Evolutionary conservation across 2,329 filamentous ascomycete species (phyloP), one percentile per base, ranked within the genome.

Genomic region (Paracamarosporium sp.): DNA sequence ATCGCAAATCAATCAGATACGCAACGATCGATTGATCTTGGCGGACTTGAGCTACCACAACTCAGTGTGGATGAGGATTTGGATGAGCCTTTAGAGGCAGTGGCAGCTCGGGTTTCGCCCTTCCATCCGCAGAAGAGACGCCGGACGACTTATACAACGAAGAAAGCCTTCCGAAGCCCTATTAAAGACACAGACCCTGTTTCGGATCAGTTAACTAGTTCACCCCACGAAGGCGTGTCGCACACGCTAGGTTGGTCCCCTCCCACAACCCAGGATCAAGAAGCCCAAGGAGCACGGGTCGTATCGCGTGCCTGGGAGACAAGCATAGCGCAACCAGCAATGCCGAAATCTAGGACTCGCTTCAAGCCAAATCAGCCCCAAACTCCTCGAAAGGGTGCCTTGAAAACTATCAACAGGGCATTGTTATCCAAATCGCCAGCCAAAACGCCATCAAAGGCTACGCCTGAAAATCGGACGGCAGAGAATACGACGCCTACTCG

Each of bases 1-100:
- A 76, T 78, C 27, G 70, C 71, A 8, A 73, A 75, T 33, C 61
- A 73, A 22, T 71, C 72, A n/a, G 66, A 69, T 3, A 75, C 73
- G 20, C 71, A 74, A 43, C 64, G 60, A 11, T 73, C 71, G 8
- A 57, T 61, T 17, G 69, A 63, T 33, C 57, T 78, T 8, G 59
- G 77, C 61, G 69, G 69, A 13, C 60, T 75, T 22, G 72, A 75
- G 7, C 66, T 75, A 30, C 70, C 71, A n/a, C 62, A 62, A 13
- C 28, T 77, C 53, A 63, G 78, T 71, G 57, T 71, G 40, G 41
- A 65, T n/a, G 66, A 66, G 25, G 67, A 71, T n/a, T 33, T 63
- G 1, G 78, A 80, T 41, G 68, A 75, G 13, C 61, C 70, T 6
- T 68, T 73, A 36, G 65, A 75, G 17, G 64, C 67, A 1, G 58